phyloP scores from a whole-genome alignment of 345 rosid genomes.

The Eucalyptus rudis region DNA sequence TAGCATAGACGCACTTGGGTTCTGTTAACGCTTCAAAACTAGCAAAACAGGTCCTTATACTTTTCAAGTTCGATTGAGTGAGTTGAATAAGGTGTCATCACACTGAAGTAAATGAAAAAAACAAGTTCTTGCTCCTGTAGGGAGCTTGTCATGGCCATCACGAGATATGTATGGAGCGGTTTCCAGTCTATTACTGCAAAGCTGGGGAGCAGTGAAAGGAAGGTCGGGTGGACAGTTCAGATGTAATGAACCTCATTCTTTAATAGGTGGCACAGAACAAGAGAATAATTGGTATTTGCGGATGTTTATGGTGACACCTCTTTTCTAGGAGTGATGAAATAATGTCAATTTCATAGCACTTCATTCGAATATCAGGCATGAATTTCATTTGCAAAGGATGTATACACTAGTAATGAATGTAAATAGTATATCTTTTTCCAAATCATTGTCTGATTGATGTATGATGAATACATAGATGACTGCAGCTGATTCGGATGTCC shows the following conservation, averaged over 20 bases:
- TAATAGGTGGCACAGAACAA: constrained; percentile 38
- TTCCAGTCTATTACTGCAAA: background rate
- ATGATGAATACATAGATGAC: background rate
- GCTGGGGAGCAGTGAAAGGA: background rate
- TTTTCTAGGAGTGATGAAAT: background rate
- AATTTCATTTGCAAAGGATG: background rate
- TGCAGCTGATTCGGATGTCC: background rate
- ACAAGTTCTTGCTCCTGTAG: too few species aligned
- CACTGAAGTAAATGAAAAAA: background rate
- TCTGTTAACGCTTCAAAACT: background rate
- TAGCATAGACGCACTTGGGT: background rate
- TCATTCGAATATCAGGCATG: too few species aligned
- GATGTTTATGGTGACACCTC: background rate
- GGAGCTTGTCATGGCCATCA: background rate
- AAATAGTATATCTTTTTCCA: background rate
- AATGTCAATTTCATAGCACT: background rate
- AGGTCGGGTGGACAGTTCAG: constrained; percentile 24
- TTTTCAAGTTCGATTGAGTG: background rate
- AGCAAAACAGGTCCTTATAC: background rate
- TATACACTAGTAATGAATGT: background rate
- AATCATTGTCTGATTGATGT: background rate
- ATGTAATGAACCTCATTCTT: constrained; percentile 52
- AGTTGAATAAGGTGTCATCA: background rate
- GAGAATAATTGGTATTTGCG: constrained; percentile 3
- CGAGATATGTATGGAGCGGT: background rate